A percentile compares a stretch with the other conserved stretches of the same genome.
Conservation (phyloP, 352 stramenopile species). For the Blastocystis sp. region DNA sequence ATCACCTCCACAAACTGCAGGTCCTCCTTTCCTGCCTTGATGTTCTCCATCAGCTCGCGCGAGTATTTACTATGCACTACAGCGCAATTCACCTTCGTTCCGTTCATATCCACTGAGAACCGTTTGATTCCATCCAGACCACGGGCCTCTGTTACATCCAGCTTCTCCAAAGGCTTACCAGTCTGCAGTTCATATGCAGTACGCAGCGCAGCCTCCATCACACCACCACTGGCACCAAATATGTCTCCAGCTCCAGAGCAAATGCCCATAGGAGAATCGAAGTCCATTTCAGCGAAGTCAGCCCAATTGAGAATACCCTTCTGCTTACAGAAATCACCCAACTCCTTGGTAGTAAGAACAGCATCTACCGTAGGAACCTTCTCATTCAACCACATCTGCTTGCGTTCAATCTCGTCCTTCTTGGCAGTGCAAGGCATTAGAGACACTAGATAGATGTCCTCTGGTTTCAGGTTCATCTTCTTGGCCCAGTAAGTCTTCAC, state of each 20-base stretch:
- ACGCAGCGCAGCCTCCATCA: conserved; percentile 70
- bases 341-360: conserved; percentile 78
- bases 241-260: conserved; percentile 58
- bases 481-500: conserved; percentile 62
- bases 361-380: conserved; percentile 82
- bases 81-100: conserved; percentile 59
- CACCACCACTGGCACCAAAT: conserved; percentile 70
- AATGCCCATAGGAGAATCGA: conserved; percentile 55
- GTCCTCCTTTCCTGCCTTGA: conserved; percentile 60
- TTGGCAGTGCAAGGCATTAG: conserved; percentile 98
- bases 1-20: conserved; percentile 92
- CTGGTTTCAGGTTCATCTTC: conserved; percentile 59
- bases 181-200: conserved; percentile 66
- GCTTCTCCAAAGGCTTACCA: conserved; percentile 70
- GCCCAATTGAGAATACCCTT: conserved; percentile 64
- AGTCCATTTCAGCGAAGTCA: conserved; percentile 53
- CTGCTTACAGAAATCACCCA: conserved; percentile 69
- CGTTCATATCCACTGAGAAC: conserved; percentile 63
- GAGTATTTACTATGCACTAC: conserved; percentile 55
- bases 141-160: conserved; percentile 65
- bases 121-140: conserved; percentile 59
- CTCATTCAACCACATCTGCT: conserved; percentile 64
- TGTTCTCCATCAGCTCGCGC: conserved; percentile 46
- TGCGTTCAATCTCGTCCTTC: conserved; percentile 82
- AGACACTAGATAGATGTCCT: conserved; percentile 83